phyloP scores from a whole-genome alignment of 2,329 filamentous ascomycete genomes.

The Apiospora aurea region DNA sequence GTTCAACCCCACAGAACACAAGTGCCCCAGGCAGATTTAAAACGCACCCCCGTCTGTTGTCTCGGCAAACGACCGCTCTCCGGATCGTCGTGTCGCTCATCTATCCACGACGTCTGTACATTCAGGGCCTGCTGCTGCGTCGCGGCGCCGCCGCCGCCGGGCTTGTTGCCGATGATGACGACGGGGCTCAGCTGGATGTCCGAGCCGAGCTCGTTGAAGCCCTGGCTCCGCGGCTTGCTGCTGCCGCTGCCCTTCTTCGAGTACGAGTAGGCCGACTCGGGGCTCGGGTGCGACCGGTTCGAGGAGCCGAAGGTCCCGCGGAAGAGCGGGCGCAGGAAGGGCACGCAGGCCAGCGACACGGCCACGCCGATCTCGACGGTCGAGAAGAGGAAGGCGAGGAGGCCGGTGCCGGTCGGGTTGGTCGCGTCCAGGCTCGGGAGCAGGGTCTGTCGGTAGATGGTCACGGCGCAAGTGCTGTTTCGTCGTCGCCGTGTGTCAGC shows the following conservation, averaged over 20 bases:
- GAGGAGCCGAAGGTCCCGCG: slow-evolving; percentile 20
- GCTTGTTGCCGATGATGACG: neutral
- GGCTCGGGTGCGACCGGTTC: slow-evolving; percentile 12
- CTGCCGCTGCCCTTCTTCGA: slow-evolving; percentile 17
- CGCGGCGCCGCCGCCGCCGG: neutral
- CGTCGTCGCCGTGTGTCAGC: neutral
- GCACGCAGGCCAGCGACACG: slow-evolving; percentile 27
- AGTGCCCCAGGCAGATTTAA: neutral
- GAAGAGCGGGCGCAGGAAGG: slow-evolving; percentile 27
- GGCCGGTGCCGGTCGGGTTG: slow-evolving; percentile 21
- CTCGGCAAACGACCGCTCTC: neutral
- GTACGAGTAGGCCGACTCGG: neutral
- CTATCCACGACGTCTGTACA: neutral
- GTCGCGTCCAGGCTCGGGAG: slow-evolving; percentile 20
- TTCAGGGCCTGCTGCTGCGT: neutral
- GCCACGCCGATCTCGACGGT: slow-evolving; percentile 27
- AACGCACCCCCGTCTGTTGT: neutral
- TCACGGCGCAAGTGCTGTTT: slow-evolving; percentile 26
- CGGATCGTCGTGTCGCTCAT: neutral
- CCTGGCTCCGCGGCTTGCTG: slow-evolving; percentile 6
- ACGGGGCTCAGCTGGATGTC: slow-evolving; percentile 24
- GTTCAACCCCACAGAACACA: neutral
- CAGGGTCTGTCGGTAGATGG: slow-evolving; percentile 26
- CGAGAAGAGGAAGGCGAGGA: slow-evolving; percentile 25
- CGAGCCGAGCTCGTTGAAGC: slow-evolving; percentile 24